These are phyloP conservation scores for Byssothecium circinans DNA, from an alignment of 2,329 filamentous ascomycete species.

Conservation along the genomic window DNA sequence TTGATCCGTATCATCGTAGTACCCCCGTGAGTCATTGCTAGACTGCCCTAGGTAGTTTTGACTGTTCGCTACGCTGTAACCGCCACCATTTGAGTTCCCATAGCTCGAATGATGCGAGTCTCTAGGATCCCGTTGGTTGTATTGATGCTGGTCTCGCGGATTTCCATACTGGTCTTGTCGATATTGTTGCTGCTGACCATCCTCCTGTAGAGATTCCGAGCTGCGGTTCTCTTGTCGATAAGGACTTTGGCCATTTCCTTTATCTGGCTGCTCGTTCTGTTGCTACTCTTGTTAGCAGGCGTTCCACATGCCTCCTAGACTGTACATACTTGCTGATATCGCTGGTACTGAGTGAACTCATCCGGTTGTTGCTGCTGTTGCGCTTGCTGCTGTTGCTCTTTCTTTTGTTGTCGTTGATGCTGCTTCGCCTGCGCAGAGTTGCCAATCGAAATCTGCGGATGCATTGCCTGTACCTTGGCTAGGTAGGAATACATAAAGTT, in stretches of 20 bases:
- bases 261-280: slow-evolving; percentile 24
- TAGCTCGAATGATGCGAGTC: slow-evolving; percentile 40
- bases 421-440: slow-evolving; percentile 73
- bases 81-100: slow-evolving; percentile 29
- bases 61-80: slow-evolving; percentile 42
- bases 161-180: slow-evolving; percentile 15
- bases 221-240: slow-evolving; percentile 11
- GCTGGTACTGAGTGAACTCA: slow-evolving; percentile 45
- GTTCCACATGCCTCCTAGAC: neutral
- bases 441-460: slow-evolving; percentile 92
- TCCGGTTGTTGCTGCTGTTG: slow-evolving; percentile 44
- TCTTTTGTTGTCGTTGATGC: slow-evolving; percentile 50
- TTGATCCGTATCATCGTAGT: slow-evolving; percentile 35
- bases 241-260: slow-evolving; percentile 1
- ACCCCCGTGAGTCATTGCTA: slow-evolving; percentile 18
- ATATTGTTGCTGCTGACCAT: slow-evolving; percentile 22
- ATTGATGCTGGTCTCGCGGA: slow-evolving; percentile 11
- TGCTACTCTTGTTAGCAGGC: slow-evolving; percentile 9
- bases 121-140: slow-evolving; percentile 18
- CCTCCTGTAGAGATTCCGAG: slow-evolving; percentile 12
- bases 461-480: slow-evolving; percentile 98
- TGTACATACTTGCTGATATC: slow-evolving; percentile 39
- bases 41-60: slow-evolving; percentile 40
- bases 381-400: slow-evolving; percentile 46
- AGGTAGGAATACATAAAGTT: slow-evolving; percentile 99